Conservation (phyloP, 1,284 basidiomycete genomes). For the Rhodotorula sp. region DNA sequence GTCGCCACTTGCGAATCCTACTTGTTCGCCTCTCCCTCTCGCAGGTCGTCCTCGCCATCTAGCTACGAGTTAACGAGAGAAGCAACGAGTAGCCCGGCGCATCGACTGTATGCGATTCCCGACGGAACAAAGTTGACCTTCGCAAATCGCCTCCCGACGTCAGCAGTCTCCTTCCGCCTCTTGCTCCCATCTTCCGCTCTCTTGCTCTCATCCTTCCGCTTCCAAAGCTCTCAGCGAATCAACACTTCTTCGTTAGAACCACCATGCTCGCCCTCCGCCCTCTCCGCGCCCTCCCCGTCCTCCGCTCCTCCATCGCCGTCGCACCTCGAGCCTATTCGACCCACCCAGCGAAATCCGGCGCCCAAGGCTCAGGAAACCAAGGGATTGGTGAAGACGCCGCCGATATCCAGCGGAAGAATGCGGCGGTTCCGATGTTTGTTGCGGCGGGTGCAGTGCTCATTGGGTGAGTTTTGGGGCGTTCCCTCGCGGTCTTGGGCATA, state of each 20-base stretch:
- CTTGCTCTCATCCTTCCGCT: too few relatives aligned
- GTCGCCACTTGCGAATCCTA: background rate
- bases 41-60: background rate
- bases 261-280: background rate
- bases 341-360: background rate
- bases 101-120: too few relatives aligned
- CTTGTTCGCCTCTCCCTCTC: background rate
- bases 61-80: too few relatives aligned
- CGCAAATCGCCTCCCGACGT: background rate
- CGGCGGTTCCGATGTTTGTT: background rate
- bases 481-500: background rate
- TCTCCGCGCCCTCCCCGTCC: background rate
- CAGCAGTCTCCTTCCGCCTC: background rate
- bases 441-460: background rate
- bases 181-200: background rate
- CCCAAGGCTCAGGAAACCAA: background rate
- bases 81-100: too few relatives aligned
- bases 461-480: background rate
- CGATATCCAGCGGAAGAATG: slow-evolving; percentile 9
- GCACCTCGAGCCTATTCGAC: background rate
- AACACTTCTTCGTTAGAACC: background rate
- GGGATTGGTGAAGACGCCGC: slow-evolving; percentile 4
- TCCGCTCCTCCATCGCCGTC: too few relatives aligned
- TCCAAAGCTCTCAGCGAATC: too few relatives aligned
- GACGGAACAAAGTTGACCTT: background rate